Conservation (phyloP, 2,329 filamentous ascomycete genomes). For the Penicillium thymicola region DNA sequence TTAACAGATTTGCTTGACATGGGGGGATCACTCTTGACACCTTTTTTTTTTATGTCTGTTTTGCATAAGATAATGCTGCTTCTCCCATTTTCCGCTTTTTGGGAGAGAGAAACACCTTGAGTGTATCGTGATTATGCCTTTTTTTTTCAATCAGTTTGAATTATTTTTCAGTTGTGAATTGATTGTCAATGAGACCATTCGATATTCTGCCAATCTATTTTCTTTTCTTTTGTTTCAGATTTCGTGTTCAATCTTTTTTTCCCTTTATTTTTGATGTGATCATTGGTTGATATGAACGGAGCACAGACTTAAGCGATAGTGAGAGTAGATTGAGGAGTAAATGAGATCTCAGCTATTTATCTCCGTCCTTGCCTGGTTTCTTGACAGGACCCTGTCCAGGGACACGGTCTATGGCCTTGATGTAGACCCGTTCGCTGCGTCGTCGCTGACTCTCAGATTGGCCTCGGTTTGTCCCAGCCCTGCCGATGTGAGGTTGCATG, state of each 20-base stretch:
- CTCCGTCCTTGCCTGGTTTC: background rate
- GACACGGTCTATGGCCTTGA: background rate
- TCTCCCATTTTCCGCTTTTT: too few relatives aligned
- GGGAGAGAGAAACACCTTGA: too few relatives aligned
- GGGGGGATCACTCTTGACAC: background rate
- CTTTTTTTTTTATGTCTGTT: background rate
- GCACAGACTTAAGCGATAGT: background rate
- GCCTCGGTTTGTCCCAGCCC: conserved; percentile 9
- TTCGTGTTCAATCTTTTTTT: background rate
- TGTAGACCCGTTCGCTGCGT: conserved; percentile 4
- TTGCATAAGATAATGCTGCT: background rate
- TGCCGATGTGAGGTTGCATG: background rate
- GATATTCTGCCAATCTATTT: background rate
- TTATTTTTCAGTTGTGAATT: too few relatives aligned
- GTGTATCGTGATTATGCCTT: too few relatives aligned
- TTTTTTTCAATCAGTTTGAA: too few relatives aligned
- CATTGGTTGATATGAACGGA: background rate
- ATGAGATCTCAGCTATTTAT: background rate
- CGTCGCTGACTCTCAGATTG: conserved; percentile 9
- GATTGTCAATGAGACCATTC: too few relatives aligned
- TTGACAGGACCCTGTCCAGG: background rate
- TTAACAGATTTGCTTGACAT: background rate
- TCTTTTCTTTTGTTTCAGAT: background rate
- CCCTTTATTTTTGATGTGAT: background rate
- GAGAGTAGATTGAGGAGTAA: background rate